phyloP scores from a whole-genome alignment of 2,329 filamentous ascomycete species.

The Pseudocercospora vitis region DNA sequence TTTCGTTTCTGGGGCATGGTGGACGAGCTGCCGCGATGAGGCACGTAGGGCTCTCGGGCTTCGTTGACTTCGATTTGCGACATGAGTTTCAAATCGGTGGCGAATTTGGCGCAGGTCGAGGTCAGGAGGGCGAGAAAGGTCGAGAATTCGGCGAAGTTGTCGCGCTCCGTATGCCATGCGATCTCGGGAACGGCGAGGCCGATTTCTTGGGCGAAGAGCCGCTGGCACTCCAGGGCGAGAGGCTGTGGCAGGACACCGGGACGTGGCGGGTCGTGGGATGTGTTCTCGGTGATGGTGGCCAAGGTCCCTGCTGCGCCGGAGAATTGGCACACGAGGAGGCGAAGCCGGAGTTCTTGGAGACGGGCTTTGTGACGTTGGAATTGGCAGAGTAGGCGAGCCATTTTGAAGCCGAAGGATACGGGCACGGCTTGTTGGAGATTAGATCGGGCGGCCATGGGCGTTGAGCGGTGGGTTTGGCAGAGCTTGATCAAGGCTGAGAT shows the following conservation, averaged over 20 bases:
- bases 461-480: slow-evolving; percentile 28
- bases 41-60: slow-evolving; percentile 45
- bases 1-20: slow-evolving; percentile 55
- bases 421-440: slow-evolving; percentile 37
- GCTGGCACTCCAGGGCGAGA: slow-evolving; percentile 29
- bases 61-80: slow-evolving; percentile 36
- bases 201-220: slow-evolving; percentile 27
- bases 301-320: slow-evolving; percentile 35
- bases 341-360: slow-evolving; percentile 26
- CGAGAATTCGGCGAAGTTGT: slow-evolving; percentile 32
- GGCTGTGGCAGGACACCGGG: background rate
- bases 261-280: slow-evolving; percentile 15
- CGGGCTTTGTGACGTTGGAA: slow-evolving; percentile 32
- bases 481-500: slow-evolving; percentile 21
- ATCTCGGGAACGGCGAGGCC: slow-evolving; percentile 30
- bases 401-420: slow-evolving; percentile 36
- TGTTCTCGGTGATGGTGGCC: slow-evolving; percentile 29
- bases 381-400: slow-evolving; percentile 32
- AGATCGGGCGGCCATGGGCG: slow-evolving; percentile 34
- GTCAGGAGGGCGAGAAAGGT: slow-evolving; percentile 30
- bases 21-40: slow-evolving; percentile 54
- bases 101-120: slow-evolving; percentile 36
- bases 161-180: slow-evolving; percentile 37
- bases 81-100: slow-evolving; percentile 34
- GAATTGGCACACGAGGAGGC: slow-evolving; percentile 32